Conservation (phyloP, 2,329 filamentous ascomycete genomes). For the Chrysosporium queenslandicum region DNA sequence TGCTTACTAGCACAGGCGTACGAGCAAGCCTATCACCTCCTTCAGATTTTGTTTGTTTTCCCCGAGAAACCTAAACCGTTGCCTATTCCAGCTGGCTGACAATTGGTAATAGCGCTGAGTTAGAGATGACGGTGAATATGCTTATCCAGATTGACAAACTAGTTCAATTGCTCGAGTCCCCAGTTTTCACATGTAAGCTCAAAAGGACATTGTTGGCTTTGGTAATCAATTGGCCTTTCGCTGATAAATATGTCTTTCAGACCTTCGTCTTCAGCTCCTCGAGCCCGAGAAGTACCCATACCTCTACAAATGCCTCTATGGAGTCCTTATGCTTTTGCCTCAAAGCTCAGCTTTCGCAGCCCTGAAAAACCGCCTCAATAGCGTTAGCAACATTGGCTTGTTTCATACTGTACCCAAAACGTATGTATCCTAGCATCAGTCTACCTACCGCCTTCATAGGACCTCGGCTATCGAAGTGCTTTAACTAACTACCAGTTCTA, state of each 20-base stretch:
- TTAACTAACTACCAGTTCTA: not conserved
- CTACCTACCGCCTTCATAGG: too few species aligned
- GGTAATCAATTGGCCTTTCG: too few species aligned
- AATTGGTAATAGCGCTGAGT: constrained; percentile 60
- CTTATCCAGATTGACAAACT: constrained; percentile 98
- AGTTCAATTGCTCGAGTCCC: constrained; percentile 90
- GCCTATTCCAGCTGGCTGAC: not conserved
- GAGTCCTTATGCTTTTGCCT: constrained; percentile 92
- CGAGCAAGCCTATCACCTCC: constrained; percentile 89
- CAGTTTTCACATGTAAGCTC: constrained; percentile 83
- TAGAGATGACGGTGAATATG: constrained; percentile 98
- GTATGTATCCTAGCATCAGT: constrained; percentile 46
- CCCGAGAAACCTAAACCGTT: not conserved
- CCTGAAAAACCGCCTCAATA: constrained; percentile 91
- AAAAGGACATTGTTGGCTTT: not conserved
- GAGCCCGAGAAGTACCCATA: constrained; percentile 93
- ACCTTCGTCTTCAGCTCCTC: constrained; percentile 84
- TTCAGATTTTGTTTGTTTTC: constrained; percentile 71
- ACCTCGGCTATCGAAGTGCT: too few species aligned
- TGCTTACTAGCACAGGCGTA: constrained; percentile 94
- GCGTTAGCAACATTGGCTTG: constrained; percentile 93
- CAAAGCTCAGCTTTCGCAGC: constrained; percentile 96
- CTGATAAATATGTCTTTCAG: constrained; percentile 40
- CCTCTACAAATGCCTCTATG: constrained; percentile 95
- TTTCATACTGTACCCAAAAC: constrained; percentile 70